phyloP scores from a whole-genome alignment of 257 asterid genomes.

The Scutellaria barbata region DNA sequence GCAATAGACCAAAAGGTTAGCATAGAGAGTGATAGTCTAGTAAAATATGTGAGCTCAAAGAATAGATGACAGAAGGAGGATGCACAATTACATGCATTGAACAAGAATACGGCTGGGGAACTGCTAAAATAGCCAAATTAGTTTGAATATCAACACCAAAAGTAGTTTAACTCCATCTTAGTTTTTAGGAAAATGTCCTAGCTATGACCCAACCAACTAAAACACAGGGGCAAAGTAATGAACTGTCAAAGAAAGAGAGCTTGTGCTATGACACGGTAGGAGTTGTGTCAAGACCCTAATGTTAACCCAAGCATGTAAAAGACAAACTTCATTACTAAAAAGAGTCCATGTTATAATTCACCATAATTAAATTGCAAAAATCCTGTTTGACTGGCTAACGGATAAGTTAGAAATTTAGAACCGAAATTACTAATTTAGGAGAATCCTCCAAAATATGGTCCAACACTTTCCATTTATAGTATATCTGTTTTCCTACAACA shows the following conservation, averaged over 20 bases:
- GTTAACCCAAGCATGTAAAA: conserved; percentile 15
- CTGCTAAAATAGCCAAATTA: neutral
- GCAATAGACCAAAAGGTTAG: neutral
- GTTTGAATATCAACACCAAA: conserved; percentile 1
- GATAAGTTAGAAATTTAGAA: neutral
- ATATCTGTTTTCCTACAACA: neutral
- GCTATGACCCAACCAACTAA: neutral
- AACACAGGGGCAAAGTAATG: neutral
- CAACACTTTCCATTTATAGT: neutral
- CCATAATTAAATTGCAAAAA: neutral
- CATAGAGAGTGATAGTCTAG: neutral
- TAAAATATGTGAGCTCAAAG: conserved; percentile 9
- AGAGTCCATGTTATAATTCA: neutral
- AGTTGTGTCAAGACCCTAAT: neutral
- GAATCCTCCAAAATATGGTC: neutral
- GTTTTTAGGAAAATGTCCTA: neutral
- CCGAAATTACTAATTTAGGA: conserved; percentile 10
- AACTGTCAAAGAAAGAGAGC: neutral
- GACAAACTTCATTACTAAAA: neutral
- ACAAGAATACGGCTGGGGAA: neutral
- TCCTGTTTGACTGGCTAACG: neutral
- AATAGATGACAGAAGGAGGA: neutral
- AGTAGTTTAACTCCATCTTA: neutral
- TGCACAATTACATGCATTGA: conserved; percentile 2
- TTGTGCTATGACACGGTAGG: neutral